These are phyloP conservation scores for Picea sitchensis DNA, from an alignment of 75 land plant genomes.

Conservation along the genomic window DNA sequence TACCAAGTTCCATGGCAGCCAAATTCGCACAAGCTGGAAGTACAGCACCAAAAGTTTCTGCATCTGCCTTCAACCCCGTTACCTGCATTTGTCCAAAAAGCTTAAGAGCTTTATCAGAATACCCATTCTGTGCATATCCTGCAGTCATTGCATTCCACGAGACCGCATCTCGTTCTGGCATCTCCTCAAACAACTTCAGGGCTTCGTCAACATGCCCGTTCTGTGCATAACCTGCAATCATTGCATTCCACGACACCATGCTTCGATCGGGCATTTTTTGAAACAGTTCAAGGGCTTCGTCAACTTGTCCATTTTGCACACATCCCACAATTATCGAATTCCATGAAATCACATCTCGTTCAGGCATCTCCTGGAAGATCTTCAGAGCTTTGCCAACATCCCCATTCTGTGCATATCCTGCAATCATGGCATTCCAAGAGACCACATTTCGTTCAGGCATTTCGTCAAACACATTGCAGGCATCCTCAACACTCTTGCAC, in stretches of 20 bases:
- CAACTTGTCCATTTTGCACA: not conserved
- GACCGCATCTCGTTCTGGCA: not conserved
- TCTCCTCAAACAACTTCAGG: not conserved
- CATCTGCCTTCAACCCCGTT: not conserved
- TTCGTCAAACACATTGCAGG: slow-evolving; percentile 42
- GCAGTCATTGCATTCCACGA: slow-evolving; percentile 18
- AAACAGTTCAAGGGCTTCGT: not conserved
- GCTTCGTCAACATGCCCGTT: not conserved
- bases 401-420: slow-evolving; percentile 73
- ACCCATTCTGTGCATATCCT: slow-evolving; percentile 15
- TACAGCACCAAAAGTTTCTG: not conserved
- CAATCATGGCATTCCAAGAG: slow-evolving; percentile 69
- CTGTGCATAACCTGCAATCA: not conserved
- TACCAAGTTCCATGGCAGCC: not conserved
- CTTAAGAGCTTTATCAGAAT: not conserved
- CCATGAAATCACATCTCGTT: slow-evolving; percentile 9
- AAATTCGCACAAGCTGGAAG: slow-evolving; percentile 3
- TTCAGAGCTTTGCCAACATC: slow-evolving; percentile 34
- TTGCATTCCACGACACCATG: not conserved
- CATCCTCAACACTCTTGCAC: slow-evolving; percentile 43
- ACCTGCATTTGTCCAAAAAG: not conserved
- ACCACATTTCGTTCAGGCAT: slow-evolving; percentile 50
- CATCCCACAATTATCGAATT: not conserved
- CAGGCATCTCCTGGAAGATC: slow-evolving; percentile 41
- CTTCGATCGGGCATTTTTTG: not conserved